phyloP scores from a whole-genome alignment of 345 rosid genomes.

The Syzygium jambos region DNA sequence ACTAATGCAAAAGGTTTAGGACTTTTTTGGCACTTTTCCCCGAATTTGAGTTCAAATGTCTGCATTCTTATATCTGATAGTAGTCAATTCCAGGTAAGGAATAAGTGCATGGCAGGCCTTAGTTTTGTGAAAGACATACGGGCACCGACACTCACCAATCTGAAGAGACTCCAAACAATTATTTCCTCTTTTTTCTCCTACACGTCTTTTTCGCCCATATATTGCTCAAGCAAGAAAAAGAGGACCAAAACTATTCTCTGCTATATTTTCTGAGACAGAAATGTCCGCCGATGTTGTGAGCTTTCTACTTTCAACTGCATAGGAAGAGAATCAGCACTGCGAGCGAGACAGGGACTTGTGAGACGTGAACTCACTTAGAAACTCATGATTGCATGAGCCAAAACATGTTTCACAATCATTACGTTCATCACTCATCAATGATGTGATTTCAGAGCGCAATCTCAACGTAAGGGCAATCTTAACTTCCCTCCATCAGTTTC shows the following conservation, averaged over 20 bases:
- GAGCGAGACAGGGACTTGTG: not conserved
- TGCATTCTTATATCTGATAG: not conserved
- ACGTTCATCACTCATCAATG: not conserved
- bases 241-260: not conserved
- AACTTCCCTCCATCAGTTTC: not conserved
- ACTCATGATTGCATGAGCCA: not conserved
- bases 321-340: not conserved
- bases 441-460: not conserved
- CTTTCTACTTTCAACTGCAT: not conserved
- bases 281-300: not conserved
- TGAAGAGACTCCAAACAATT: not conserved
- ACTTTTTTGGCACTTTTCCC: too few species aligned
- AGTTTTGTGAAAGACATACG: not conserved
- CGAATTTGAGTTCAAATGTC: not conserved
- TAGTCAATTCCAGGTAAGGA: not conserved
- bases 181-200: not conserved
- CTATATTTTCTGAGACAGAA: not conserved
- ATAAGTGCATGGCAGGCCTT: not conserved
- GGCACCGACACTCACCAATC: not conserved
- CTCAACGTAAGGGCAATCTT: too few species aligned
- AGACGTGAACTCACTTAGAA: not conserved
- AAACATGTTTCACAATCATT: not conserved
- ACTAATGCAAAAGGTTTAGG: too few species aligned
- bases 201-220: not conserved
- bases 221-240: not conserved